Evolutionary conservation across 225 moss, liverwort and hornwort genomes (phyloP).

Genomic region (Neckera pumila): DNA sequence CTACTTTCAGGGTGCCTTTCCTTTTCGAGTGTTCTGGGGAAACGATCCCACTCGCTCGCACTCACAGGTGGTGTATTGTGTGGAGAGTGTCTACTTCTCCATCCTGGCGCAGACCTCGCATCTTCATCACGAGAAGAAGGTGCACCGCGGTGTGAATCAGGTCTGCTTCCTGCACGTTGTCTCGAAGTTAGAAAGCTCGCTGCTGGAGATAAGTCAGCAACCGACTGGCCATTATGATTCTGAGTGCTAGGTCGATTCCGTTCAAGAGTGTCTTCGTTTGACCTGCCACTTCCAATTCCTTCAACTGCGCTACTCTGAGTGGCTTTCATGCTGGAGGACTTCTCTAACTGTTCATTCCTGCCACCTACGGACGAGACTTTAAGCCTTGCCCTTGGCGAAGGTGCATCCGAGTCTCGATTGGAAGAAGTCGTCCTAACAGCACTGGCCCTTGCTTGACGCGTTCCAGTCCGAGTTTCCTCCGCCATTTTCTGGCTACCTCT

Average conservation of each 20-base stretch:
- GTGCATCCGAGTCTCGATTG: not conserved
- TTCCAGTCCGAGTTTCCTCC: not conserved
- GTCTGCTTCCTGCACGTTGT: not conserved
- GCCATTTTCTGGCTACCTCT: not conserved
- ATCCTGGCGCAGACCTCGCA: not conserved
- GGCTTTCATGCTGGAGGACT: not conserved
- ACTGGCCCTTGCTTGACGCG: not conserved
- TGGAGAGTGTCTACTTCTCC: not conserved
- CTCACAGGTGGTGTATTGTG: not conserved
- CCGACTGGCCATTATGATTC: not conserved
- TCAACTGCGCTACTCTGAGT: not conserved
- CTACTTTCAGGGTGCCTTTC: not conserved
- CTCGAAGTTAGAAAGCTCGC: not conserved
- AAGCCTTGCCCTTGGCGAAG: not conserved
- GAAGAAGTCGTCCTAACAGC: not conserved
- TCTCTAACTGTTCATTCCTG: not conserved
- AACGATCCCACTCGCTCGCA: constrained; percentile 12
- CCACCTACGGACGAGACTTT: not conserved
- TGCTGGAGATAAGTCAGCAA: not conserved
- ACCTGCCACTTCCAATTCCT: not conserved
- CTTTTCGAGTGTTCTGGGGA: not conserved
- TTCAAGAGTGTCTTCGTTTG: not conserved
- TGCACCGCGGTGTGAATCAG: not conserved
- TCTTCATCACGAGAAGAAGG: not conserved
- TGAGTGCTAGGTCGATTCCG: not conserved